Conservation (phyloP, 164 flowering plant species). For the Piper betle region DNA sequence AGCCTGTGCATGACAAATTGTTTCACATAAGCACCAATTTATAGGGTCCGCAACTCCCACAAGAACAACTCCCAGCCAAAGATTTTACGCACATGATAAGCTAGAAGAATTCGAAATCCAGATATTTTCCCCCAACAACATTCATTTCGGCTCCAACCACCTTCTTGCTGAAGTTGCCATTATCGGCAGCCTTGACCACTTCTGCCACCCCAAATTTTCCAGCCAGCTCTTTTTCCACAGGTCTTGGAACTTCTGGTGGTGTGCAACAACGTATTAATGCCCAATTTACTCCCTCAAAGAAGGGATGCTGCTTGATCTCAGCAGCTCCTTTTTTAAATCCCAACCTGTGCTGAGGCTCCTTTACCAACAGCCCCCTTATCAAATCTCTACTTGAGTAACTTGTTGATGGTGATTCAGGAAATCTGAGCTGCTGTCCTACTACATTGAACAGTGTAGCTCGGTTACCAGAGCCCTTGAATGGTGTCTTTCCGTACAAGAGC, state of each 20-base stretch:
- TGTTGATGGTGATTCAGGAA: conserved; percentile 47
- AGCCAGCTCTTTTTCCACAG: conserved; percentile 15
- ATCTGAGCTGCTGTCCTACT: conserved; percentile 49
- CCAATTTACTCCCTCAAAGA: conserved; percentile 72
- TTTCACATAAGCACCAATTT: not conserved
- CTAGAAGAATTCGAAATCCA: conserved; percentile 29
- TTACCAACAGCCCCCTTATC: conserved; percentile 37
- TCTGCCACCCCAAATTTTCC: conserved; percentile 15
- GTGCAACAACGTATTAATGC: conserved; percentile 53
- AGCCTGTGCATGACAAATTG: too few relatives aligned
- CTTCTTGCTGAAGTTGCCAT: conserved; percentile 18
- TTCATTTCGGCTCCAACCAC: conserved; percentile 24
- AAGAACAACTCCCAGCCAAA: not conserved
- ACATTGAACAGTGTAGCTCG: conserved; percentile 55
- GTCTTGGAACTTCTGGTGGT: conserved; percentile 46
- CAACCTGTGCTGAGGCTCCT: conserved; percentile 54
- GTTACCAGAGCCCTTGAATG: conserved; percentile 58
- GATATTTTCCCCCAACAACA: conserved; percentile 17
- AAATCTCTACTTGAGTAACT: conserved; percentile 43
- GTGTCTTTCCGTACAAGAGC: conserved; percentile 63
- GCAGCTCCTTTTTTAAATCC: conserved; percentile 66
- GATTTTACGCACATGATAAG: not conserved
- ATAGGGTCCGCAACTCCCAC: not conserved
- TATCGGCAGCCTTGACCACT: conserved; percentile 4
- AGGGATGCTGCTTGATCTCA: conserved; percentile 57